These are phyloP conservation scores for Bullera alba DNA, from an alignment of 768 basidiomycete species.

Conservation along the genomic window DNA sequence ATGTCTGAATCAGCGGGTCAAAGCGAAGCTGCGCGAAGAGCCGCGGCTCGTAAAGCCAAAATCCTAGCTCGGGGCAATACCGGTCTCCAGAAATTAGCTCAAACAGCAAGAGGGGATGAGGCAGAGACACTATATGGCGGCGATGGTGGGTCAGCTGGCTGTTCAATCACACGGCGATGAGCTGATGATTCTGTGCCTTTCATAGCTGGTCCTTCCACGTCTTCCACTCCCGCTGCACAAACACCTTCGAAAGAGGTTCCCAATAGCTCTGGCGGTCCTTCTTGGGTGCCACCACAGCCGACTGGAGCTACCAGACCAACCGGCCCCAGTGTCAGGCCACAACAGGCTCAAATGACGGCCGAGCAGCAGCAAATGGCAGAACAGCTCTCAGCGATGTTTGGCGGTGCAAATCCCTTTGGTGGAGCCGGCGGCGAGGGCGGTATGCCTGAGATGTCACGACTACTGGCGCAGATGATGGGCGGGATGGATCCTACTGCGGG, in stretches of 20 bases:
- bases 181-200: slow-evolving; percentile 4
- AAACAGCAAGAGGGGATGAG: slow-evolving; percentile 44
- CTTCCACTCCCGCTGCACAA: neutral
- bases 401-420: slow-evolving; percentile 1
- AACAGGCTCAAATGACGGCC: neutral
- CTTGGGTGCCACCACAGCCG: slow-evolving; percentile 20
- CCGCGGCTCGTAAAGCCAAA: slow-evolving; percentile 42
- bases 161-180: neutral
- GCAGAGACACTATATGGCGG: slow-evolving; percentile 36
- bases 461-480: slow-evolving; percentile 35
- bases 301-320: neutral
- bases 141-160: slow-evolving; percentile 21
- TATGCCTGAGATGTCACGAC: slow-evolving; percentile 28
- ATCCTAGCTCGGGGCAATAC: slow-evolving; percentile 43
- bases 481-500: slow-evolving; percentile 1
- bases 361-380: slow-evolving; percentile 1
- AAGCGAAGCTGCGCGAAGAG: slow-evolving; percentile 37
- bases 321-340: neutral
- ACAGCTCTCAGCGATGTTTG: neutral
- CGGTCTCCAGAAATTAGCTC: slow-evolving; percentile 40
- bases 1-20: slow-evolving; percentile 8
- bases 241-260: no score
- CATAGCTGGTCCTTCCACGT: neutral
- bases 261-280: slow-evolving; percentile 9
- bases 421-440: slow-evolving; percentile 7